Evolutionary conservation across 371 early-diverging fungal genomes (phyloP), one percentile per base, ranked within the genome.

Genomic region (Coemansia sp.): DNA sequence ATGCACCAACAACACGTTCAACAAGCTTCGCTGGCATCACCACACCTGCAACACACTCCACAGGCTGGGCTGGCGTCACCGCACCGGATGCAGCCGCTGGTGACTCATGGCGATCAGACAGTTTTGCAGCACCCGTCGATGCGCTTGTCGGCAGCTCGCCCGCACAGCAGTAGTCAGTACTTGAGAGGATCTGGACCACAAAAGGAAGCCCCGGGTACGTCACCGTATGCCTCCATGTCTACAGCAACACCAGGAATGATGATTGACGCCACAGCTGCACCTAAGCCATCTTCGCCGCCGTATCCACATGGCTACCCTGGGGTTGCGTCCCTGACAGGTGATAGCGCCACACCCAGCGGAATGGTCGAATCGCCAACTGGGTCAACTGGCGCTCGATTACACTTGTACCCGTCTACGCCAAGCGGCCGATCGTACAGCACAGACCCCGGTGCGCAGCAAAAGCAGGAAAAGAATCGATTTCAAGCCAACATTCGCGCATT

Each of bases 401-500:
- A 65, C 61, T 24, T 8, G 17, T 36, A 58, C 6, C 63, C 39
- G 44, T 39, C 21, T 19, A 57, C 52, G 29, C 29, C 36, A 5
- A 36, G 29, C 13, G 21, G 44, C 3, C 61, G 44, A n/a, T 51
- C 72, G 48, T 67, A 58, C 46, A 17, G 26, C 39, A 29, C 53
- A 19, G 48, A 44, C 11, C 40, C 56, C 15, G 21, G 51, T 49
- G 21, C 28, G 3, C 71, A 67, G 58, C 73, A 67, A 9, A 75
- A 75, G 61, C 64, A 71, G 21, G 76, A 75, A 28, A 75, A 75
- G 24, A 75, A 75, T 41, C 73, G 76, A 12, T 75, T 75, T 24
- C 76, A 75, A 58, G 76, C 76, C 36, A 75, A 71, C 58, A 71
- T 75, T 17, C 76, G 76, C 36, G 59, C 76, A 1, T 75, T 71